Percentiles rank a stretch among this genome's conserved stretches.
phyloP scores from a whole-genome alignment of 169 alveolate genomes.

The Theileria orientalis region DNA sequence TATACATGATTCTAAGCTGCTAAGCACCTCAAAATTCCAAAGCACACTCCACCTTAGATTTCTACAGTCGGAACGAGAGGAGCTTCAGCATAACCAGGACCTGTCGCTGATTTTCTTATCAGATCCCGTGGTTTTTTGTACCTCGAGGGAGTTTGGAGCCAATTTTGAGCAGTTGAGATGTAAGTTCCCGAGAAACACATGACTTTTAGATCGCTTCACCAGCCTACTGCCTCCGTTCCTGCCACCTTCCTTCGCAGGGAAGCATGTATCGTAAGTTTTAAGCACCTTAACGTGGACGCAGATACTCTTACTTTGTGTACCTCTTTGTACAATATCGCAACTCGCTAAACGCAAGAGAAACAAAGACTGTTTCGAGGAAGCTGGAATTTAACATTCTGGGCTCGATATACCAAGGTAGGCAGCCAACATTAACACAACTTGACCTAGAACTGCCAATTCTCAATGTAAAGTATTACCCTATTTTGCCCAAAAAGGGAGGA shows the following conservation, averaged over 20 bases:
- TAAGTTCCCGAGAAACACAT: constrained; percentile 2
- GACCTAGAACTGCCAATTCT: constrained; percentile 46
- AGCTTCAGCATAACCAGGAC: constrained; percentile 13
- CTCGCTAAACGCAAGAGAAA: not conserved
- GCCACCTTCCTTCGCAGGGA: constrained; percentile 58
- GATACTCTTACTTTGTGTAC: constrained; percentile 43
- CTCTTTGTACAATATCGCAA: constrained; percentile 42
- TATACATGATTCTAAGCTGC: not conserved
- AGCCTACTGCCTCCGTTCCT: constrained; percentile 57
- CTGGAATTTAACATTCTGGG: constrained; percentile 47
- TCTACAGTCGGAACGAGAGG: constrained; percentile 27
- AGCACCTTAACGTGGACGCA: not conserved
- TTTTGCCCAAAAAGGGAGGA: constrained; percentile 45
- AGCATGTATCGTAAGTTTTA: constrained; percentile 43
- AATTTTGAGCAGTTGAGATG: constrained; percentile 31
- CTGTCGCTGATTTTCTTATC: constrained; percentile 42
- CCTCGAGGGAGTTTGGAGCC: constrained; percentile 18
- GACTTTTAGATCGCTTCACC: constrained; percentile 35
- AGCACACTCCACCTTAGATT: constrained; percentile 41
- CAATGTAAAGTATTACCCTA: constrained; percentile 32
- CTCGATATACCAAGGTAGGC: constrained; percentile 51
- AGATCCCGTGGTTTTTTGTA: constrained; percentile 43
- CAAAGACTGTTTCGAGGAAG: constrained; percentile 12
- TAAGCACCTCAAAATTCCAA: constrained; percentile 17
- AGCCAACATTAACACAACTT: too few species aligned